Evolutionary conservation across 352 stramenopile species (phyloP).

Genomic region (Phytophthora fragariae): DNA sequence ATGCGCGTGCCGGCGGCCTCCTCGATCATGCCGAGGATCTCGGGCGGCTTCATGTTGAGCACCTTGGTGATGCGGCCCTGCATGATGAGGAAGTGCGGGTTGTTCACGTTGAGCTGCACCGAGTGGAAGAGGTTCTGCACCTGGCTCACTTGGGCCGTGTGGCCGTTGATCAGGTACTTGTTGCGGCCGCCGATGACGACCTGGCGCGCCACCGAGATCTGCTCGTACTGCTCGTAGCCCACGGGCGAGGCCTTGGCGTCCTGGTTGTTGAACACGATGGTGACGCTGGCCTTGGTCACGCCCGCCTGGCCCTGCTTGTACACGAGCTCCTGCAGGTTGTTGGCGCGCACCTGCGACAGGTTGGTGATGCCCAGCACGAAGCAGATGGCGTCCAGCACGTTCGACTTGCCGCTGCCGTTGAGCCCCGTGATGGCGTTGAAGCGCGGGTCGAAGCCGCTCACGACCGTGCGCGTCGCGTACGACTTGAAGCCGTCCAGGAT

Average conservation of each 20-base stretch:
- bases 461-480: slow-evolving; percentile 98
- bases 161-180: slow-evolving; percentile 99
- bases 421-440: slow-evolving; percentile 99
- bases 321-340: slow-evolving; percentile 99
- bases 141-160: slow-evolving; percentile 96
- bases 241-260: slow-evolving; percentile 93
- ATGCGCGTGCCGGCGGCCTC: slow-evolving; percentile 99
- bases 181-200: slow-evolving; percentile 99
- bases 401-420: slow-evolving; percentile 99
- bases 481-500: slow-evolving; percentile 99
- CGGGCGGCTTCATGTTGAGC: slow-evolving; percentile 99
- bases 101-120: slow-evolving; percentile 99
- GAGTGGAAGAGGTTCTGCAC: slow-evolving; percentile 99
- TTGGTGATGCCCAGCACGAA: slow-evolving; percentile 99
- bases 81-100: slow-evolving; percentile 99
- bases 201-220: slow-evolving; percentile 99
- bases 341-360: slow-evolving; percentile 97
- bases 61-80: slow-evolving; percentile 99
- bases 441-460: slow-evolving; percentile 98
- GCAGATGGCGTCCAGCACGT: slow-evolving; percentile 99
- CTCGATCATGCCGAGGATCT: slow-evolving; percentile 99
- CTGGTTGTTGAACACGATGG: slow-evolving; percentile 99
- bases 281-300: slow-evolving; percentile 99
- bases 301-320: slow-evolving; percentile 99
- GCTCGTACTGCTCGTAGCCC: slow-evolving; percentile 97